Evolutionary conservation across 2,329 filamentous ascomycete species (phyloP), one percentile per base, ranked within the genome.

Genomic region (Paecilomyces niveus): DNA sequence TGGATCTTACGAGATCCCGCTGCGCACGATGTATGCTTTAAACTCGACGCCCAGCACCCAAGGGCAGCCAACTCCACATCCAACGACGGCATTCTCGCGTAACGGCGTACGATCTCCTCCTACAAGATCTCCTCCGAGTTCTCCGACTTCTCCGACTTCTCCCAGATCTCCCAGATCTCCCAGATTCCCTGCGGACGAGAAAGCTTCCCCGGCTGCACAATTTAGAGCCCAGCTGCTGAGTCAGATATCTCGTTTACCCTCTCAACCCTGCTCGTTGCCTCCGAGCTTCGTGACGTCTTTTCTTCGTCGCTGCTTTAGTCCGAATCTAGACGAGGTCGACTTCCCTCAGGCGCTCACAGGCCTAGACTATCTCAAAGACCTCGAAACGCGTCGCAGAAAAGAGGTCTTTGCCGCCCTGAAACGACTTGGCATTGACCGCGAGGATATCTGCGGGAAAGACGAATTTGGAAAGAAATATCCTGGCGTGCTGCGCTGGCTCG

Each of bases 11-110:
- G 85, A 88, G 65, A 83, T 88, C 32, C 85, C 85, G 21, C 77
- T 88, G 29, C 82, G 85, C 58, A 87, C 84, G 62, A 87, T 88
- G 83, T 88, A 87, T 74, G 81, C 81, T 26, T 78, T 88, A 70
- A 88, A 88, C 68, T 85, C 81, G 61, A 80, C 81, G 18, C 79
- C 83, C 18, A 79, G 72, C 54, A 69, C 73, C 53, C 72, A 74
- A 58, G 69, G 72, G 29, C 62, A 57, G 54, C 66, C 60, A 31
- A 55, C 58, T 31, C 57, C 63, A 59, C 57, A 64, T 55, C 63
- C 73, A 59, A 67, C 76, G 33, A 73, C 76, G 29, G 67, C 70
- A 33, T 68, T 72, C 76, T 65, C 68, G 73, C 61, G 57, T 53
- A n/a, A 62, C 65, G 33, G 67, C 68, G 56, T 56, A 65, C 59